Base-by-base conservation (phyloP, 805 yeast genomes). In the Yarrowia porcina region DNA sequence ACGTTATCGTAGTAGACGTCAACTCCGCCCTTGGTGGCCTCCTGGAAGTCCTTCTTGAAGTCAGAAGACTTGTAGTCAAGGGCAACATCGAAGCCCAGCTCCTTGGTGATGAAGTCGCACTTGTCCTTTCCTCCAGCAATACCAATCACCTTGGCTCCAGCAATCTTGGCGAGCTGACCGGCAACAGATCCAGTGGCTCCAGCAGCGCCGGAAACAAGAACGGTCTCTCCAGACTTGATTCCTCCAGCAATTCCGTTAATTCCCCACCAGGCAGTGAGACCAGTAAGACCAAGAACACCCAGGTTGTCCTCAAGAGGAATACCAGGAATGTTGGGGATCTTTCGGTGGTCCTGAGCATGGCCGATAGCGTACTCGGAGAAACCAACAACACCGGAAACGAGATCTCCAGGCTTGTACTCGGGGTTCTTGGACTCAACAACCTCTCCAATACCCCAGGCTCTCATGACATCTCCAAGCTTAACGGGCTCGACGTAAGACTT, bases 161-260 rank as follows among this genome's bases (percentile, higher is more conserved):
- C 78, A 23, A 74, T 70, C 30, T 79, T 73, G 56, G 87, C 74
- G 74, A 91, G 76, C 73, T 91, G 97, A 56, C 80, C 77, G 61
- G 90, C 76, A 18, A 89, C 67, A 59, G 83, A 80, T 5, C 98
- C 98, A 57, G 89, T 93, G 63, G 97, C 97, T 49, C 97, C 98
- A 2, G 97, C 97, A 8, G 97, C 97, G 4, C 97, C 97, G 77
- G 91, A 90, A 25, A 90, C 85, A 50, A 92, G 78, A 45, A 88
- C 81, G 67, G 75, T 80, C 64, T 93, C 97, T 61, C 84, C 92
- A 71, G 81, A 77, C 68, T 89, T 72, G 39, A 89, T 88, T 1
- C 79, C 69, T 70, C 88, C 83, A 1, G 94, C 82, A 32, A 59
- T 13, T 66, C 88, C 90, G 36, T 79, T 75, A 50, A 84, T 75